Conservation (phyloP, 2,329 filamentous ascomycete species). For the Capronia americana region DNA sequence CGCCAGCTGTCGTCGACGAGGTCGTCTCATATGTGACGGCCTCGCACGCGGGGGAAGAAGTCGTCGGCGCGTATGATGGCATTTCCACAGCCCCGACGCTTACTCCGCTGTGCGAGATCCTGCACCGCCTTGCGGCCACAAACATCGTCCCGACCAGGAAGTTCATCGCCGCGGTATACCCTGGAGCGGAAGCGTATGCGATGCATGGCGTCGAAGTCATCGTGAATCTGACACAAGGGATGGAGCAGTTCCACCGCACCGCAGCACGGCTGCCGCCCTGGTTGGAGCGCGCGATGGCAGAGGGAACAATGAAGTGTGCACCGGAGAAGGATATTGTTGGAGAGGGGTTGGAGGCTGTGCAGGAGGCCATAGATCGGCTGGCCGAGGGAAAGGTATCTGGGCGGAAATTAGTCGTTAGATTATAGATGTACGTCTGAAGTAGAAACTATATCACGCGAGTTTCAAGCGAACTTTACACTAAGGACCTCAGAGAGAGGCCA, state of each 20-base stretch:
- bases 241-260: background rate
- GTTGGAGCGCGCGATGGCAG: conserved; percentile 7
- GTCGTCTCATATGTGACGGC: conserved; percentile 4
- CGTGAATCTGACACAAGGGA: conserved; percentile 4
- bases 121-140: background rate
- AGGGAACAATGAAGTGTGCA: conserved; percentile 4
- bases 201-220: conserved; percentile 6
- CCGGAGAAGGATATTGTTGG: conserved; percentile 9
- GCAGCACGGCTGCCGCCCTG: background rate
- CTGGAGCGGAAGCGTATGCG: conserved; percentile 9
- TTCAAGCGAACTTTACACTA: no score
- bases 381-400: conserved; percentile 10
- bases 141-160: background rate
- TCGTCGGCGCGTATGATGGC: conserved; percentile 15
- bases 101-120: conserved; percentile 4
- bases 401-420: conserved; percentile 11
- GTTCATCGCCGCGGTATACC: conserved; percentile 14
- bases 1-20: background rate
- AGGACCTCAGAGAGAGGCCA: no score
- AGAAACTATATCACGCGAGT: background rate
- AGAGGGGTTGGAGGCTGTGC: background rate
- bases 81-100: conserved; percentile 9
- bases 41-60: background rate
- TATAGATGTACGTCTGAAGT: background rate
- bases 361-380: conserved; percentile 9